Evolutionary conservation across 345 rosid species (phyloP), one percentile per base, ranked within the genome.

Genomic region (Abelmoschus esculentus): DNA sequence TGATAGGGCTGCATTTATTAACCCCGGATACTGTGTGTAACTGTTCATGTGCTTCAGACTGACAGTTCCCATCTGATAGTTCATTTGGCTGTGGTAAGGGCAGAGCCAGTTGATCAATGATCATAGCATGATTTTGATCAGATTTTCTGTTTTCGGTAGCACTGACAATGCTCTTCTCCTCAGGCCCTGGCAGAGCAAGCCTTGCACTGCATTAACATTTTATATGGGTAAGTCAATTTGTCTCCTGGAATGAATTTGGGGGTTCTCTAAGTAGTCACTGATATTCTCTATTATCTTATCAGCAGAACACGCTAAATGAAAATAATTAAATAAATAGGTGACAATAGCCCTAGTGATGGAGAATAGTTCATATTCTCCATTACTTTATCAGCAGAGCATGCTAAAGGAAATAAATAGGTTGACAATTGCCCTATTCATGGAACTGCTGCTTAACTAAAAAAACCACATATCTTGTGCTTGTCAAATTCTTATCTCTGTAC

Each of bases 171-270:
- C 82, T 72, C 54, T 74, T 82, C 53, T 85, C 93, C 69, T 88
- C 96, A 61, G 91, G 85, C 49, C 89, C 86, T 6, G 93, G 98
- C 31, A 92, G 85, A 54, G 92, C 83, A 74, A 91, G 87, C 80
- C 98, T 91, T 67, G 97, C 92, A 78, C 99, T 95, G 88, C 76
- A 74, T 65, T 19, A 68, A 80, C 40, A 77, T 34, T 57, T 38
- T 50, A 57, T 46, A 14, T 28, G 44, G 61, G 65, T 64, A 66
- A 72, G 61, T 61, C 49, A 66, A 55, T 56, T 19, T 42, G 64
- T 73, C 74, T 17, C 18, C 42, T n/a, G 60, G 14, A 53, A 32
- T 64, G 11, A 64, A 11, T 64, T 19, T 62, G 50, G 28, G 28
- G 61, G 22, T 32, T 28, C 22, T 22, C 15, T 28, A 42, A 4